Conservation (phyloP, 2,329 filamentous ascomycete genomes). For the Aphanoascus verrucosus region DNA sequence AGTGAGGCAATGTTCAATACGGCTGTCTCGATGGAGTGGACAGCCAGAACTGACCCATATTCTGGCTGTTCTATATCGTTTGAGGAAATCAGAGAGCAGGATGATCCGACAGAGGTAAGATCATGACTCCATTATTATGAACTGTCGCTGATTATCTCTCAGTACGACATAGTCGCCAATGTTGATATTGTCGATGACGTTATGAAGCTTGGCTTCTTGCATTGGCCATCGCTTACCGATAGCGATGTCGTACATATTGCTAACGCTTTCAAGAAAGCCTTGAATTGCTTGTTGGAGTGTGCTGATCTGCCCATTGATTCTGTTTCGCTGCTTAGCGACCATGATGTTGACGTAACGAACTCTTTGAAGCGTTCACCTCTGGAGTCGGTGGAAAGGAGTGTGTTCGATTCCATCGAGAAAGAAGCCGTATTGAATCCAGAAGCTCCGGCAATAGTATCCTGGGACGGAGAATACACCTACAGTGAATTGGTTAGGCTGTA, state of each 20-base stretch:
- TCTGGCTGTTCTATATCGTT: slow-evolving; percentile 4
- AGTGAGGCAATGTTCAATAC: slow-evolving; percentile 14
- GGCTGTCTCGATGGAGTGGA: slow-evolving; percentile 12
- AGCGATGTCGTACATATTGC: slow-evolving; percentile 6
- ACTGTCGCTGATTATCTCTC: not conserved
- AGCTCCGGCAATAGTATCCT: slow-evolving; percentile 20
- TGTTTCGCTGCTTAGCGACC: slow-evolving; percentile 3
- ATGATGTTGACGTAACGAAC: not conserved
- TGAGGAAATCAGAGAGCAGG: slow-evolving; percentile 11
- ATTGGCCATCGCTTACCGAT: slow-evolving; percentile 11
- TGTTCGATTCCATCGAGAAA: slow-evolving; percentile 7
- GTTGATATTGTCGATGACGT: slow-evolving; percentile 8
- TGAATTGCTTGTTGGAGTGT: slow-evolving; percentile 5
- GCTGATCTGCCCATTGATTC: not conserved
- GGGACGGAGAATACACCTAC: slow-evolving; percentile 25
- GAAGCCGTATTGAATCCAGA: slow-evolving; percentile 2
- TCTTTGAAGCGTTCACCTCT: slow-evolving; percentile 11
- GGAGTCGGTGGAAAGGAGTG: not conserved
- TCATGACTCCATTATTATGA: not conserved
- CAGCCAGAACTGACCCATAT: slow-evolving; percentile 7
- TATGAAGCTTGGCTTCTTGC: slow-evolving; percentile 10
- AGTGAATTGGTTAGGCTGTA: slow-evolving; percentile 23
- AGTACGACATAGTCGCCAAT: slow-evolving; percentile 13
- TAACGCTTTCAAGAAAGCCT: slow-evolving; percentile 6
- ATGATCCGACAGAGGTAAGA: slow-evolving; percentile 13